phyloP scores from a whole-genome alignment of 2,329 filamentous ascomycete species.

The Xylariaceae sp. region DNA sequence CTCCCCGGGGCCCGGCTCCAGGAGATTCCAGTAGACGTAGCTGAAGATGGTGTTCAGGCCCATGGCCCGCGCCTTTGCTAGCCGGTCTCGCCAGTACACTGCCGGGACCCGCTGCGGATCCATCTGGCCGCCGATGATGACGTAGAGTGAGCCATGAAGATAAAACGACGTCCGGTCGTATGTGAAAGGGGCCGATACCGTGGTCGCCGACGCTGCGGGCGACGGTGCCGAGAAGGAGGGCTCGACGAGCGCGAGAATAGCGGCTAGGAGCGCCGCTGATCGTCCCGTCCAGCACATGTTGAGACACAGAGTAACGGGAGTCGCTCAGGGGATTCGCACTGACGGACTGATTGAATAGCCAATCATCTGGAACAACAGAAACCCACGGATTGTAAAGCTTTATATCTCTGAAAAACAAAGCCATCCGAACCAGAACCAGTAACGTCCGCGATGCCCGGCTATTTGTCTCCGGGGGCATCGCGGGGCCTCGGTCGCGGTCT shows the following conservation, averaged over 20 bases:
- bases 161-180: slow-evolving; percentile 37
- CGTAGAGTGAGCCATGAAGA: slow-evolving; percentile 36
- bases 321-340: too few relatives aligned
- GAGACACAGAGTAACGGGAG: not conserved
- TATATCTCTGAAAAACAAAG: too few relatives aligned
- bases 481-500: not conserved
- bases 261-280: slow-evolving; percentile 2
- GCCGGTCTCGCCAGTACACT: slow-evolving; percentile 42
- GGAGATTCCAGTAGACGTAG: slow-evolving; percentile 47
- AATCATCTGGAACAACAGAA: not conserved
- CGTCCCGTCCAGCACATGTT: slow-evolving; percentile 8
- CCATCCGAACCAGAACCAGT: too few relatives aligned
- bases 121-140: slow-evolving; percentile 46
- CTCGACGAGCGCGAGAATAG: not conserved
- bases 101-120: slow-evolving; percentile 45
- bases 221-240: slow-evolving; percentile 5
- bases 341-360: not conserved
- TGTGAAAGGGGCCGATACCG: slow-evolving; percentile 30
- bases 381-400: too few relatives aligned
- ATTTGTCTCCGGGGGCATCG: not conserved
- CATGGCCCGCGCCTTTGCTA: slow-evolving; percentile 41
- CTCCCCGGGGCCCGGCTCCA: slow-evolving; percentile 37
- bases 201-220: not conserved
- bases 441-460: not conserved
- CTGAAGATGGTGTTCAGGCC: slow-evolving; percentile 46